Base-by-base conservation (phyloP, 768 basidiomycete genomes). In the Naganishia vaughanmartiniae region DNA sequence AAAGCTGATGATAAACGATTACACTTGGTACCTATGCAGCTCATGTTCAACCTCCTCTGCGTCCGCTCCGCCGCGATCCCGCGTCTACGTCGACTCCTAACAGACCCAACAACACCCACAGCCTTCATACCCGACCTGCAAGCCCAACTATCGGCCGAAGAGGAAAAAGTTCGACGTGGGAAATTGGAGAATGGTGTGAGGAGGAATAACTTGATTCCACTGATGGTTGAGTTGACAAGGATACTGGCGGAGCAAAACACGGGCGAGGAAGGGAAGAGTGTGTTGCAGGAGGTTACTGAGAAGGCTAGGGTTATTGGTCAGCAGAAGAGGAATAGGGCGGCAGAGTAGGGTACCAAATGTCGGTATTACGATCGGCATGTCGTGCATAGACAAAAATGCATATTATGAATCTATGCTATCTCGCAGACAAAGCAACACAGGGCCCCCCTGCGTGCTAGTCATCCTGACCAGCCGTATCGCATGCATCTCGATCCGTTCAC, bases 41-140 rank as follows among this genome's bases (percentile, higher is more conserved):
- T 95, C 66, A 91, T 94, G 78, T 97, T 97, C 84, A 93, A 90
- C 80, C 86, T 97, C 42, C 87, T 96, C 42, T 92, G 91, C 7
- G 83, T 99, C 54, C 89, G 89, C 67, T 88, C 90, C 53, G 90
- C 92, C 78, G 90, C 91, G 34, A 74, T 96, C 30, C 90, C 90
- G 15, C 76, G 80, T 6, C 85, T 97, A 28, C 85, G 87, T 78
- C 77, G 83, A 28, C 87, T 88, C 60, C 80, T 93, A 28, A 81
- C 84, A 63, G 82, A 80, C 72, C 81, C 74, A 0, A 54, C 66
- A 0, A 72, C 72, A 2, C 67, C 73, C 4, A 33, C 72, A 0
- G 58, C 72, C 24, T 21, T 72, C 66, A 72, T 67, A 19, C 71
- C 65, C 31, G 48, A 65, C 1, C 70, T 77, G 0, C 55, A 69